Conservation (phyloP, 805 yeast species). For the Candida jianshihensis region DNA sequence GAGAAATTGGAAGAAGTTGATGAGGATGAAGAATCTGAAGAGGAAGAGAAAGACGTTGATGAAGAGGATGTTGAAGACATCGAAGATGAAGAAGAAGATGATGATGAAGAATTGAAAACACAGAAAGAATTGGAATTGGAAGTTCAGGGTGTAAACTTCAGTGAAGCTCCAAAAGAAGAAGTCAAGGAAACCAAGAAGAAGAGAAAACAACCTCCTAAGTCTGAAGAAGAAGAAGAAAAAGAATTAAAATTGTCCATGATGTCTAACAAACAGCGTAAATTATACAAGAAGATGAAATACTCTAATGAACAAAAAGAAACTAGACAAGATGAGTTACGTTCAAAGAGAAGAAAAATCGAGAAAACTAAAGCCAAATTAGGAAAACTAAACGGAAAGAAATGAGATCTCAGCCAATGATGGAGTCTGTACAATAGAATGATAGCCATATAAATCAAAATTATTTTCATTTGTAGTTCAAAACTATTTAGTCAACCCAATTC, state of each 20-base stretch:
- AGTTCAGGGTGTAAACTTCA: constrained; percentile 77
- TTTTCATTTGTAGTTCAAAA: neutral
- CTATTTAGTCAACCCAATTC: constrained; percentile 30
- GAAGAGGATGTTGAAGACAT: constrained; percentile 49
- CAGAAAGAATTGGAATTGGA: constrained; percentile 87
- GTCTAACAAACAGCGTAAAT: constrained; percentile 91
- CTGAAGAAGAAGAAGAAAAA: constrained; percentile 66
- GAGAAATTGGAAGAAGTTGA: constrained; percentile 36
- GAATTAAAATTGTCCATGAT: constrained; percentile 94
- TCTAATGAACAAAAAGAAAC: constrained; percentile 78
- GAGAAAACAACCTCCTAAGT: constrained; percentile 28
- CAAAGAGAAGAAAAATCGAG: constrained; percentile 63
- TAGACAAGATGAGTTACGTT: constrained; percentile 59
- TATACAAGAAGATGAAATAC: constrained; percentile 92
- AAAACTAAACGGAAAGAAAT: constrained; percentile 7
- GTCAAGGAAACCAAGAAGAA: constrained; percentile 29
- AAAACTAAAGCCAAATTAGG: constrained; percentile 33
- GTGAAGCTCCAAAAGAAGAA: constrained; percentile 46
- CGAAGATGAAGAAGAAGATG: constrained; percentile 51
- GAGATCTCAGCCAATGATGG: no score
- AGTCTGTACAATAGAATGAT: no score
- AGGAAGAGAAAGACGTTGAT: constrained; percentile 36
- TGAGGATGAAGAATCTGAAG: constrained; percentile 45
- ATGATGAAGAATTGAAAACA: constrained; percentile 48
- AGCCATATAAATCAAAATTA: neutral